Evolutionary conservation across 805 yeast species (phyloP).

Genomic region (Saccharomyces mikatae): DNA sequence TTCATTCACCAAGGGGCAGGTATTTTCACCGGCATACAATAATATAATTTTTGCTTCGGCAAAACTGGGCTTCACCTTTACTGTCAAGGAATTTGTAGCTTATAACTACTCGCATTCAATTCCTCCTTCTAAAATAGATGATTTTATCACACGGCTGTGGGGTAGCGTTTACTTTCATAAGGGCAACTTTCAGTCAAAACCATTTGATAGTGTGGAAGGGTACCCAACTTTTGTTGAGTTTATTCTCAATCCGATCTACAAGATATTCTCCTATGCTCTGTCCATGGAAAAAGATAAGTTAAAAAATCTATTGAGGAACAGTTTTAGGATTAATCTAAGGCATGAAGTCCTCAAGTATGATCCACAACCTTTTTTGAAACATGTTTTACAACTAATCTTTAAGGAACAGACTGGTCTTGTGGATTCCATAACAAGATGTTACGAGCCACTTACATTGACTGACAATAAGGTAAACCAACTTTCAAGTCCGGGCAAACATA

Average conservation of each 20-base stretch:
- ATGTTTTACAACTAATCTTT: slow-evolving; percentile 49
- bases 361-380: slow-evolving; percentile 48
- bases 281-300: slow-evolving; percentile 43
- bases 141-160: slow-evolving; percentile 60
- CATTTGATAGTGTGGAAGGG: slow-evolving; percentile 5
- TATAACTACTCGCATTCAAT: slow-evolving; percentile 36
- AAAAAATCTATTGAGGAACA: slow-evolving; percentile 36
- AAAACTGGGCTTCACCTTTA: slow-evolving; percentile 53
- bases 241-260: slow-evolving; percentile 73
- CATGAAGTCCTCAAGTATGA: slow-evolving; percentile 42
- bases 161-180: slow-evolving; percentile 53
- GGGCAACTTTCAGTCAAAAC: slow-evolving; percentile 38
- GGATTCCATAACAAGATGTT: slow-evolving; percentile 27
- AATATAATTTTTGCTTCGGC: slow-evolving; percentile 75
- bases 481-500: slow-evolving; percentile 8
- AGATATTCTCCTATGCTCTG: slow-evolving; percentile 54
- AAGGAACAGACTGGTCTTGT: slow-evolving; percentile 45
- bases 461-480: slow-evolving; percentile 12
- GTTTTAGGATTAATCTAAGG: slow-evolving; percentile 40
- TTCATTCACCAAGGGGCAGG: slow-evolving; percentile 35
- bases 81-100: slow-evolving; percentile 54
- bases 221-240: slow-evolving; percentile 51
- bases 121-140: slow-evolving; percentile 28
- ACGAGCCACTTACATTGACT: slow-evolving; percentile 31
- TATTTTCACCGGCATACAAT: slow-evolving; percentile 49